Conservation (phyloP, 108 stramenopile genomes). For the Discostella pseudostelligera region DNA sequence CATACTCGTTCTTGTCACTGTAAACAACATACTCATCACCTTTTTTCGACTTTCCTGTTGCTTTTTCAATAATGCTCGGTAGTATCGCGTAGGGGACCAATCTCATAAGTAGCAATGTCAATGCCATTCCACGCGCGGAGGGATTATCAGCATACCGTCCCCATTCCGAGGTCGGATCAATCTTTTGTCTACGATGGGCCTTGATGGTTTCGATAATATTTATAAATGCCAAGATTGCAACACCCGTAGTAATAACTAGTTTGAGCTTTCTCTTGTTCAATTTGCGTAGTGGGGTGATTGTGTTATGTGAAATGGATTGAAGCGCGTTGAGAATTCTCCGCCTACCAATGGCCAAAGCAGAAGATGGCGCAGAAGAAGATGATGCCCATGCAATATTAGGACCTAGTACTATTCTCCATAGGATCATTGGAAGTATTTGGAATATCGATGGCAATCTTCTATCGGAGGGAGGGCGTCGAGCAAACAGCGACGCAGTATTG, state of each 20-base stretch:
- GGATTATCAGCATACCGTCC: slow-evolving; percentile 73
- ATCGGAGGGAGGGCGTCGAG: background rate
- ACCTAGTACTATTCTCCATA: slow-evolving; percentile 1
- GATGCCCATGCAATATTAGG: slow-evolving; percentile 10
- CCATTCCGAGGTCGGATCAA: slow-evolving; percentile 84
- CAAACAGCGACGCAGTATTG: background rate
- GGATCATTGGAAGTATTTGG: slow-evolving; percentile 3
- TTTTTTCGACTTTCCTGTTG: slow-evolving; percentile 16
- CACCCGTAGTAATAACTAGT: background rate
- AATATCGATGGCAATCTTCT: background rate
- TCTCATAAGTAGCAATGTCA: slow-evolving; percentile 37
- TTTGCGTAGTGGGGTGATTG: slow-evolving; percentile 5
- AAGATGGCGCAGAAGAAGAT: slow-evolving; percentile 1
- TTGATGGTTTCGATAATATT: slow-evolving; percentile 17
- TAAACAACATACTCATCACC: slow-evolving; percentile 10
- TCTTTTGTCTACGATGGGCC: slow-evolving; percentile 47
- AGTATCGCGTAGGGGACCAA: slow-evolving; percentile 25
- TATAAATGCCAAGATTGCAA: slow-evolving; percentile 2
- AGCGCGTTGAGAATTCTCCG: background rate
- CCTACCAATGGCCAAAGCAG: slow-evolving; percentile 9
- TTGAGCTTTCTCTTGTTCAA: background rate
- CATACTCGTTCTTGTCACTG: slow-evolving; percentile 10
- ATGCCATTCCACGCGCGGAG: slow-evolving; percentile 62
- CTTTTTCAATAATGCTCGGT: slow-evolving; percentile 28
- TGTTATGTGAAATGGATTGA: slow-evolving; percentile 1